These are phyloP conservation scores for Tuber calosporum DNA, from an alignment of 495 filamentous ascomycete species.

Conservation along the genomic window DNA sequence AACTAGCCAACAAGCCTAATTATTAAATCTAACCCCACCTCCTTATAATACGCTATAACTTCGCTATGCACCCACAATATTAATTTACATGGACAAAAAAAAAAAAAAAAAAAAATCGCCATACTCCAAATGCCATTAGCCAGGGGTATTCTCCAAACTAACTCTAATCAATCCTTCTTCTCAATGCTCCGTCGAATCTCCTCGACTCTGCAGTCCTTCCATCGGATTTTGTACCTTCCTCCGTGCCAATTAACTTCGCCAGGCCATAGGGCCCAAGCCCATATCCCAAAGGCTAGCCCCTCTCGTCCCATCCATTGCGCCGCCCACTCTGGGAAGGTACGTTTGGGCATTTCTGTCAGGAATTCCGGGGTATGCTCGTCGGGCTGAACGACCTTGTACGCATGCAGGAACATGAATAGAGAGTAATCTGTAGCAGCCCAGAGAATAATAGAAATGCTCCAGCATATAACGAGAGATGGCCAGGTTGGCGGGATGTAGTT, in stretches of 20 bases:
- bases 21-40: not conserved
- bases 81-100: not conserved
- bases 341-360: conserved; percentile 48
- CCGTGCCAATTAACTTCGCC: conserved; percentile 79
- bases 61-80: not conserved
- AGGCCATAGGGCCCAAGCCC: conserved; percentile 78
- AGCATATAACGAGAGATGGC: conserved; percentile 58
- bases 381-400: conserved; percentile 58
- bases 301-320: conserved; percentile 82
- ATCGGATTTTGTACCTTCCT: conserved; percentile 68
- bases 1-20: not conserved
- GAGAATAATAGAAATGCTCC: conserved; percentile 54
- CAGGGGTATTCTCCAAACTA: not conserved
- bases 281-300: conserved; percentile 73
- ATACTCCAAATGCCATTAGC: not conserved
- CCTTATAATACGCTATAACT: not conserved
- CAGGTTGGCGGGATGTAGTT: conserved; percentile 55
- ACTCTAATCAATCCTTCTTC: conserved; percentile 23
- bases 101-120: not conserved
- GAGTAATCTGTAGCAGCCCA: conserved; percentile 73
- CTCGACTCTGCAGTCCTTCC: conserved; percentile 52
- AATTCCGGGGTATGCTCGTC: conserved; percentile 69
- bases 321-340: conserved; percentile 64
- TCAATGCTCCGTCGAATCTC: conserved; percentile 29
- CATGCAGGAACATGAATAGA: conserved; percentile 67